Percentiles rank a stretch among this genome's conserved stretches.
These are phyloP conservation scores for Zygoascus biomembranicola DNA, from an alignment of 805 yeast species.

Conservation along the genomic window DNA sequence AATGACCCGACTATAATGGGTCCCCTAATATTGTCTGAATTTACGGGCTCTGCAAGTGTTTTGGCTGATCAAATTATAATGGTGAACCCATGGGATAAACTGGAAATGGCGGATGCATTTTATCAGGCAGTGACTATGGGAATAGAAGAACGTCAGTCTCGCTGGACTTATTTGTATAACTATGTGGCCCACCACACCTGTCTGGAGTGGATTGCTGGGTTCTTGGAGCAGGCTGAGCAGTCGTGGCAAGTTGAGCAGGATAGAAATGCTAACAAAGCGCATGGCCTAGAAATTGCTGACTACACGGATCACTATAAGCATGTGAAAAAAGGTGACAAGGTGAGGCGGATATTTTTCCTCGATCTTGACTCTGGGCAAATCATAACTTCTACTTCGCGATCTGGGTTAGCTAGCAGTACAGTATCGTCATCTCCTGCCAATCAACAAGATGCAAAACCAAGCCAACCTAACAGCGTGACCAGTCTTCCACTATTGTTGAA, in stretches of 20 bases:
- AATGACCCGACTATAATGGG: conserved; percentile 17
- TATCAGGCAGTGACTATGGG: conserved; percentile 59
- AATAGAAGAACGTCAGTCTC: conserved; percentile 39
- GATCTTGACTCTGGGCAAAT: conserved; percentile 38
- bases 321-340: conserved; percentile 14
- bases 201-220: conserved; percentile 58
- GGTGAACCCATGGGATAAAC: conserved; percentile 87
- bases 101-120: conserved; percentile 55
- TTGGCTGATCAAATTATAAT: conserved; percentile 52
- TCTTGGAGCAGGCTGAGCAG: conserved; percentile 44
- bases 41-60: conserved; percentile 87
- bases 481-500: background rate
- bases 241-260: conserved; percentile 45
- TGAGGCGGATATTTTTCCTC: conserved; percentile 42
- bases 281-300: conserved; percentile 26
- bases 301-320: conserved; percentile 30
- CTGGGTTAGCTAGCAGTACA: background rate
- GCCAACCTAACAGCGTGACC: background rate
- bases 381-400: background rate
- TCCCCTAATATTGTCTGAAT: conserved; percentile 67
- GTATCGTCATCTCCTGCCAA: background rate
- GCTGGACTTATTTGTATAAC: conserved; percentile 58
- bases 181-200: conserved; percentile 63
- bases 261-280: conserved; percentile 27
- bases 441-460: background rate